Base-by-base conservation (phyloP, 192 early-diverging fungal species). In the Phlyctochytrium arcticum region DNA sequence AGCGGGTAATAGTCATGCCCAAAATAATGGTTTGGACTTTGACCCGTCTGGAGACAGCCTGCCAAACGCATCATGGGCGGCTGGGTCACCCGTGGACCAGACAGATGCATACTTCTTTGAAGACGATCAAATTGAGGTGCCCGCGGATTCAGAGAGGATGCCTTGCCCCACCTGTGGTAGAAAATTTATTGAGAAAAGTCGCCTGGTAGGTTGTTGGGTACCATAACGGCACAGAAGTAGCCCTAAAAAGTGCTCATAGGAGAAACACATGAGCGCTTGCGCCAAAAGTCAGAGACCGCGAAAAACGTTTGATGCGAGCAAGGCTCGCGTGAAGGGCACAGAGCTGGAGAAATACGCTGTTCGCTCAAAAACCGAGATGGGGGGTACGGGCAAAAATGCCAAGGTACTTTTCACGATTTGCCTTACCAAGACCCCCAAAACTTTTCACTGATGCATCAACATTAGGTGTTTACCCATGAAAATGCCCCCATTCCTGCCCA, bases 261-360 rank as follows among this genome's bases (percentile, higher is more conserved):
- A 76, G 24, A 78, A 75, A 57, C 81, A 83, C 58, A 36, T 57
- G 15, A 55, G 10, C 2, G 78, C 76, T 12, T 83, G 81, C 62
- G 26, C 61, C 46, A 83, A 80, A 56, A 26, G 49, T 10, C 58
- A 66, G 36, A 71, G 75, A 39, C 42, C 55, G 2, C 67, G 81
- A 5, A 80, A 80, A 55, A 65, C 76, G 2, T 83, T 76, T 64
- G 78, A 83, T 59, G 69, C 74, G 31, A 70, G 58, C 19, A 74
- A 73, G 35, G 73, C 73, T 0, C 68, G 81, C 17, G 75, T 78
- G 27, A 68, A 72, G 29, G 81, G 81, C 3, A 83, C 81, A 8
- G 81, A 83, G 31, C 54, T 83, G 7, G 81, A 83, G 65, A 72
- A 80, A 32, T 82, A 79, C 60, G 70, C 64, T 37, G 30, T 35